Evolutionary conservation across 2,329 filamentous ascomycete species (phyloP), one percentile per base, ranked within the genome.

Genomic region (Colletotrichum orbiculare): DNA sequence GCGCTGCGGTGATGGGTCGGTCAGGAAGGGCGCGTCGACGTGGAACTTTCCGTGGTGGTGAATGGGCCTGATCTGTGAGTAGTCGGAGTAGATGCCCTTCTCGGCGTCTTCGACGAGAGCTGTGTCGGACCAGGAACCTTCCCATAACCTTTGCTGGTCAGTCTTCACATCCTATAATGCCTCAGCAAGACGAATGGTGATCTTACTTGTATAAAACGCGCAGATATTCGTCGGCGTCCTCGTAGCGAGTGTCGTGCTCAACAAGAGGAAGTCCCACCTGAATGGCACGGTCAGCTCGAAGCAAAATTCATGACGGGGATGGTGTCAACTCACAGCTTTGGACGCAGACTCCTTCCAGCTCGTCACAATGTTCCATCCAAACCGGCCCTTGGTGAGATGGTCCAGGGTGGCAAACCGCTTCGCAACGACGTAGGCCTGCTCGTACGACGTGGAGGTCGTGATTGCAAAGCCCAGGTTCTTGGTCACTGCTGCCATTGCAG

Each of bases 341-440:
- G 87, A 87, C 0, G 87, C 87, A 0, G 84, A 81, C 69, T 89
- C 88, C 70, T 87, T 87, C 74, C 75, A 77, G 1, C 72, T 72
- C 0, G 87, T 90, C 0, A 91, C 88, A 17, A 91, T 89, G 64
- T 91, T 91, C 88, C 87, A 89, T 0, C 85, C 87, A 42, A 90
- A 81, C 0, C 87, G 78, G 0, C 87, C 87, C 2, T 82, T 77
- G 0, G 87, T 90, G 45, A 90, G 76, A 72, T 89, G 87, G 60
- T 90, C 87, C 1, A 90, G 74, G 0, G 85, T 87, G 0, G 85
- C 87, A 62, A 89, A 88, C 0, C 87, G 78, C 71, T 88, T 88
- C 0, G 87, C 88, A 2, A 90, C 75, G 1, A 89, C 74, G 65
- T 88, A 90, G 0, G 87, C 87, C 0, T 85, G 84, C 67, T 89